Evolutionary conservation across 163 green algal genomes (phyloP), one percentile per base, ranked within the genome.

Genomic region (Smithsoniella earleae): DNA sequence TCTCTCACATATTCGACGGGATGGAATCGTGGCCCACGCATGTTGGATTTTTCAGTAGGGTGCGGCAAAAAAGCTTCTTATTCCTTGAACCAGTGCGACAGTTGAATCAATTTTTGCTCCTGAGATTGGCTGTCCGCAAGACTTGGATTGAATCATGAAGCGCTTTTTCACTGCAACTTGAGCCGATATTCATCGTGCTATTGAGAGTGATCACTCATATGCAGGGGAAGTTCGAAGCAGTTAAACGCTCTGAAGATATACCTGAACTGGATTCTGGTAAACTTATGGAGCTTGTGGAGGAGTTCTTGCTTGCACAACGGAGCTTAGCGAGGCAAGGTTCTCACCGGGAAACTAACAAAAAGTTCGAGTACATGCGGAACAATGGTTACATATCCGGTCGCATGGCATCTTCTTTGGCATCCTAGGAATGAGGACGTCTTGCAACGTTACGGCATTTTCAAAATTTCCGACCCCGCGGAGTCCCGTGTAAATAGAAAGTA

Each of bases 1-100:
- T 91, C 28, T 96, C 91, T 10, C 91, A 97, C 81, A 97, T 97
- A 73, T 96, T 97, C 76, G 91, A 97, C 75, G 91, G 91, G 10
- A 80, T 97, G 34, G 87, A 96, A 77, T 76, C 63, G 3, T 97
- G 91, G 91, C 86, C 88, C 13, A 95, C 83, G 2, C 90, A 97
- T 69, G 18, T 96, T 0, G 88, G 87, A 36, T 95, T 91, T 75
- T 72, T 95, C 28, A 89, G n/a, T n/a, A n/a, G n/a, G n/a, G n/a
- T n/a, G n/a, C n/a, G n/a, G n/a, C n/a, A n/a, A n/a, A 89, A 6
- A n/a, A 77, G 43, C 66, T 90, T 65, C 62, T 43, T 73, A 36
- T n/a, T 30, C 73, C 46, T 46, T 76, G n/a, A n/a, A n/a, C n/a
- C n/a, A n/a, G n/a, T n/a, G n/a, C n/a, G n/a, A n/a, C n/a, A n/a